Percentiles rank a stretch among this genome's conserved stretches.
These are phyloP conservation scores for Hypoxylon sp. DNA, from an alignment of 2,329 filamentous ascomycete genomes.

Conservation along the genomic window DNA sequence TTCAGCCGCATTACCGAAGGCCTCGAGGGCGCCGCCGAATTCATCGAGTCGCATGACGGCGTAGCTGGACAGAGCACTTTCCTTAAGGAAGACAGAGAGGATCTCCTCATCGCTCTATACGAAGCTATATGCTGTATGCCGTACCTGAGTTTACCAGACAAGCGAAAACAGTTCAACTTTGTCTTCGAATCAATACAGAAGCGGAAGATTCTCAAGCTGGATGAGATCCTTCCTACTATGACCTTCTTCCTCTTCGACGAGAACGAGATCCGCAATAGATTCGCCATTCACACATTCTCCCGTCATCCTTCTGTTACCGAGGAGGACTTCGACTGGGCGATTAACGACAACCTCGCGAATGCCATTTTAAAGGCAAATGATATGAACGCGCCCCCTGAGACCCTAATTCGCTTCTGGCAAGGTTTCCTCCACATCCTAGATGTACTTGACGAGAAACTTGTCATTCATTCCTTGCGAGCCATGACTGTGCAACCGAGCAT, in stretches of 20 bases:
- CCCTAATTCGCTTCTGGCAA: constrained; percentile 83
- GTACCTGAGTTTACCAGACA: constrained; percentile 73
- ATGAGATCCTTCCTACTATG: constrained; percentile 83
- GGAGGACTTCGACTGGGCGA: constrained; percentile 88
- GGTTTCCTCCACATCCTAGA: constrained; percentile 81
- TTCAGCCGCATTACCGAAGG: constrained; percentile 73
- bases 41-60: constrained; percentile 62
- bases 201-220: constrained; percentile 83
- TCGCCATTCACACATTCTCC: constrained; percentile 79
- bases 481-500: constrained; percentile 83
- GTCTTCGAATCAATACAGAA: constrained; percentile 86
- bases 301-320: constrained; percentile 74
- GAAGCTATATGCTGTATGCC: constrained; percentile 89
- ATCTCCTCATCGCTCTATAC: constrained; percentile 84
- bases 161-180: constrained; percentile 77
- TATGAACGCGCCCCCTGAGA: constrained; percentile 56
- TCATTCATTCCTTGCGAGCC: constrained; percentile 82
- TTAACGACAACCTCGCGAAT: constrained; percentile 78
- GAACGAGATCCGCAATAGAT: constrained; percentile 73
- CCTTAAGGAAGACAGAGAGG: constrained; percentile 62
- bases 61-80: constrained; percentile 59
- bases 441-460: constrained; percentile 79
- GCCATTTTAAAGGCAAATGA: constrained; percentile 75
- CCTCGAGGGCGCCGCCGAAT: constrained; percentile 68
- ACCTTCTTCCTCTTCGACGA: constrained; percentile 86